phyloP scores from a whole-genome alignment of 129 eudicot species.

The Flaveria sonorensis region DNA sequence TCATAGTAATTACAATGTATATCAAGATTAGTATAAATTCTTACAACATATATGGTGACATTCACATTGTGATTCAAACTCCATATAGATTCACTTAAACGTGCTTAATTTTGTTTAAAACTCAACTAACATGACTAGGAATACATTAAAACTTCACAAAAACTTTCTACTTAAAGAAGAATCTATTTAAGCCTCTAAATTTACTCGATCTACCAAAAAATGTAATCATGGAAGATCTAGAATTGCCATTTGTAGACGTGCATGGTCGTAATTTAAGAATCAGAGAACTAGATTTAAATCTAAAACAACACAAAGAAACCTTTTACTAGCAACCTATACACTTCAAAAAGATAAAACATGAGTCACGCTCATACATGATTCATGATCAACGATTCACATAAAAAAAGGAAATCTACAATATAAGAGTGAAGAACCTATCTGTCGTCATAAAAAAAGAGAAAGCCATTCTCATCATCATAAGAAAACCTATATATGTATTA shows the following conservation, averaged over 20 bases:
- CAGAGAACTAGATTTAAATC: neutral
- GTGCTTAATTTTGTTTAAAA: neutral
- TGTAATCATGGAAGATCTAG: neutral
- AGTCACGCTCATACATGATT: neutral
- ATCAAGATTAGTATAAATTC: neutral
- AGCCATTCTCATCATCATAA: neutral
- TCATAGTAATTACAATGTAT: neutral
- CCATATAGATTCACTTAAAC: neutral
- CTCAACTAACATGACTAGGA: neutral
- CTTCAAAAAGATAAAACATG: neutral
- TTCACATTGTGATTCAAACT: neutral
- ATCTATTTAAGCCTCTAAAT: neutral
- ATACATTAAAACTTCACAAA: neutral
- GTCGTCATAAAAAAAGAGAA: neutral
- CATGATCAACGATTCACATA: neutral
- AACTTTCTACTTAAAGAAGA: neutral
- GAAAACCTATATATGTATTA: neutral
- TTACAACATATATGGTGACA: neutral
- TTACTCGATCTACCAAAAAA: neutral
- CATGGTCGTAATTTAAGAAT: neutral
- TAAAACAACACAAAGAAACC: neutral
- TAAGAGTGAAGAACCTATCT: neutral
- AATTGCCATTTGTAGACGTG: neutral
- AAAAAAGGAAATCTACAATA: neutral
- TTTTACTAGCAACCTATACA: neutral